Evolutionary conservation across 148 eudicot genomes (phyloP).

Genomic region (Vaccinium myrtillus): DNA sequence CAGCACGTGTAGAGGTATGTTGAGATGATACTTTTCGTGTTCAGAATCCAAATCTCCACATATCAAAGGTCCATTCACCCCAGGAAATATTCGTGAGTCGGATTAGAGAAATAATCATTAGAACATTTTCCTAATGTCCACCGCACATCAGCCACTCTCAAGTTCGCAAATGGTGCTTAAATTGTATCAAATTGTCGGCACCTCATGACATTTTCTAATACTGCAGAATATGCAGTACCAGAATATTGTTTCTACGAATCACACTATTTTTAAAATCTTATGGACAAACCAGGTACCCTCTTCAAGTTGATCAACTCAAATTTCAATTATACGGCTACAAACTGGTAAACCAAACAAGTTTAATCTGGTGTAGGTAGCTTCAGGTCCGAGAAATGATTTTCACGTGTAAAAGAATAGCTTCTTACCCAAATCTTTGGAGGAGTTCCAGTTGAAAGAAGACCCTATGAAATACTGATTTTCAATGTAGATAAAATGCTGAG

Average conservation of each 20-base stretch:
- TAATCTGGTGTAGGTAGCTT: slow-evolving; percentile 2
- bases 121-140: background rate
- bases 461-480: slow-evolving; percentile 98
- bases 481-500: slow-evolving; percentile 86
- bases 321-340: background rate
- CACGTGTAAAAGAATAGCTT: background rate
- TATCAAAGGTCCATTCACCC: background rate
- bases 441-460: slow-evolving; percentile 82
- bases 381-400: background rate
- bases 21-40: background rate
- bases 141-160: background rate
- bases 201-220: background rate
- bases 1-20: background rate
- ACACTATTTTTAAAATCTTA: background rate
- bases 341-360: background rate
- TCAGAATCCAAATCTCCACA: background rate
- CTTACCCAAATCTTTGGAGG: slow-evolving; percentile 74
- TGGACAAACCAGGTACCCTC: background rate
- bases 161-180: background rate
- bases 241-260: background rate
- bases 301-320: slow-evolving; percentile 1
- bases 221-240: background rate
- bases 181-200: background rate
- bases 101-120: background rate
- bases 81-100: background rate